Evolutionary conservation across 768 basidiomycete genomes (phyloP), one percentile per base, ranked within the genome.

Genomic region (Sporobolomyces roseus): DNA sequence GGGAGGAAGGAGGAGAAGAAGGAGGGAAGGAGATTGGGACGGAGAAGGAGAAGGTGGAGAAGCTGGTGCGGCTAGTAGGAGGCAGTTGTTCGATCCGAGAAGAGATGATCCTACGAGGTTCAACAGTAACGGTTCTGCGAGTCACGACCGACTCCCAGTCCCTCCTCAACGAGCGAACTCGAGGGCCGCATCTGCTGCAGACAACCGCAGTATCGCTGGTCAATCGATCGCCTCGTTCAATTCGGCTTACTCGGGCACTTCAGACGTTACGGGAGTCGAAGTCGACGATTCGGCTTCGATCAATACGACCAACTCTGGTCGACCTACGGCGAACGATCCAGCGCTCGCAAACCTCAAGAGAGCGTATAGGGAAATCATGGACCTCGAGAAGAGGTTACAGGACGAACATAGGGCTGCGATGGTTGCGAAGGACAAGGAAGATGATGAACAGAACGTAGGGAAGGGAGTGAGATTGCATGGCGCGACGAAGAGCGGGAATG

Each of bases 91-190:
- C 65, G 92, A 98, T 76, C 90, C 89, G 66, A 83, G 89, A 45
- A 87, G 90, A 75, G 90, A 98, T 77, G 91, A 98, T 77, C 91
- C 96, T 0, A 85, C 92, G 36, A 85, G 88, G 16, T 98, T 98
- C 84, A 60, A 60, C 45, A 27, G n/a, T 10, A 16, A 10, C 27
- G 38, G 7, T 35, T 10, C 29, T 33, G 10, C 27, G 25, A 46
- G n/a, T 23, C 12, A 32, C 19, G 30, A 48, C 7, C 58, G 45
- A 14, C 36, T 46, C 16, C 58, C 58, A 3, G 38, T n/a, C n/a
- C 19, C 5, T 23, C 32, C 41, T 8, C 3, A 45, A 30, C 56
- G 41, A 12, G 16, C 6, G 21, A 35, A 23, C 43, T 43, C 58
- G 32, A 3, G 29, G 3, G 16, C 6, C 19, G 14, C 60, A 23